Evolutionary conservation across 306 rosid genomes (phyloP).

Genomic region (Ochetophila trinervis): DNA sequence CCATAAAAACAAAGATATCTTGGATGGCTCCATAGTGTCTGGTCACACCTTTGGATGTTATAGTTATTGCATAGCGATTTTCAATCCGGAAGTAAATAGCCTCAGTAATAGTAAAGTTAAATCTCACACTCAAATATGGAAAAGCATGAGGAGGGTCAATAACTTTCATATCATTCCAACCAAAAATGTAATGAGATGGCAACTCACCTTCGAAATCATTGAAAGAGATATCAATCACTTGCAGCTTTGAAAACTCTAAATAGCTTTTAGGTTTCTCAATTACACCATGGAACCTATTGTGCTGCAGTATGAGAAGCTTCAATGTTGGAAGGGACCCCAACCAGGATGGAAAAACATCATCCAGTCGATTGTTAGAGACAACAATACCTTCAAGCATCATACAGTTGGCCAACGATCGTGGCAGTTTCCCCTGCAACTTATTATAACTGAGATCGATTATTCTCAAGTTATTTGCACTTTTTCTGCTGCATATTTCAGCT

Average conservation of each 20-base stretch:
- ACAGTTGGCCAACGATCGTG: slow-evolving; percentile 8
- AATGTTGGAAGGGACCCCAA: slow-evolving; percentile 14
- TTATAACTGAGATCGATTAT: slow-evolving; percentile 13
- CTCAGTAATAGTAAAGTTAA: no score
- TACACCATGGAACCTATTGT: slow-evolving; percentile 12
- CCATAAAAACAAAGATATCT: no score
- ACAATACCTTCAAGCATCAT: neutral
- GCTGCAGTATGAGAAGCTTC: neutral
- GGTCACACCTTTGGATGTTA: no score
- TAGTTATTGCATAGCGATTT: no score
- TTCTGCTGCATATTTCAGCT: neutral
- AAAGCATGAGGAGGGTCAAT: neutral
- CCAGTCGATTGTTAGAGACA: neutral
- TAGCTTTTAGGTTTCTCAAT: neutral
- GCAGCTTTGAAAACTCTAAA: slow-evolving; percentile 2
- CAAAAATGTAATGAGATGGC: neutral
- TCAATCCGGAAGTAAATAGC: no score
- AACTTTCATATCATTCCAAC: neutral
- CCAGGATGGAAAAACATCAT: slow-evolving; percentile 35
- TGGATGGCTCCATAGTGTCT: no score
- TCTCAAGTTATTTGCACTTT: neutral
- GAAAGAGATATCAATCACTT: slow-evolving; percentile 14
- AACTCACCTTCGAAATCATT: slow-evolving; percentile 18
- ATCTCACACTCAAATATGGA: no score
- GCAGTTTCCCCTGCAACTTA: slow-evolving; percentile 7